phyloP scores from a whole-genome alignment of 495 filamentous ascomycete genomes.

The Neurospora sp. region DNA sequence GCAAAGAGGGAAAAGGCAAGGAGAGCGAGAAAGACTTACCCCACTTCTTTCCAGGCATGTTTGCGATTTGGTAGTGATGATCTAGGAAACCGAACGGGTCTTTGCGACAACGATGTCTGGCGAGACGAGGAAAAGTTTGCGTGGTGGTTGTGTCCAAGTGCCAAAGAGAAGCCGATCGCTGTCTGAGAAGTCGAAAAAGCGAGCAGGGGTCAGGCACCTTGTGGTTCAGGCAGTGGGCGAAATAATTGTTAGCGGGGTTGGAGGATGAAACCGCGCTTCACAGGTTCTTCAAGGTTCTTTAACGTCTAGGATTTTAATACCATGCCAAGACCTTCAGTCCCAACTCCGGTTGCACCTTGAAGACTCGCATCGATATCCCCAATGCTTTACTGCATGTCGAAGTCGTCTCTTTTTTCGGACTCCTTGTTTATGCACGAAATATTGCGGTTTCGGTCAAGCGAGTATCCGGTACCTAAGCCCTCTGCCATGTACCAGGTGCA shows the following conservation, averaged over 20 bases:
- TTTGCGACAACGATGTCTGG: not conserved
- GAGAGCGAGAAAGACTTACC: slow-evolving; percentile 19
- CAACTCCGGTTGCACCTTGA: not conserved
- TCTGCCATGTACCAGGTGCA: not conserved
- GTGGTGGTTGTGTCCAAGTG: not conserved
- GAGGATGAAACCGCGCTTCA: not conserved
- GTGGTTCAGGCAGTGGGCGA: not conserved
- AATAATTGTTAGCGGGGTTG: not conserved
- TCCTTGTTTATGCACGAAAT: not conserved
- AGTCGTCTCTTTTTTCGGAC: not conserved
- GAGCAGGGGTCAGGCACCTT: not conserved
- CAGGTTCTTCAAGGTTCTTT: not conserved
- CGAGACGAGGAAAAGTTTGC: not conserved
- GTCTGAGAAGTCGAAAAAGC: not conserved
- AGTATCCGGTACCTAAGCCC: not conserved
- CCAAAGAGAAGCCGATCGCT: not conserved
- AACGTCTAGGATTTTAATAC: not conserved
- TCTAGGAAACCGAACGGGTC: not conserved
- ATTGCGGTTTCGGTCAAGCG: not conserved
- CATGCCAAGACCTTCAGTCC: not conserved
- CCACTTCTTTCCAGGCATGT: slow-evolving; percentile 25
- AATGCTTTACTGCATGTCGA: too few species aligned
- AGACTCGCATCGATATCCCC: not conserved
- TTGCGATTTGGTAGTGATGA: slow-evolving; percentile 1
- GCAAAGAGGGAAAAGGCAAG: slow-evolving; percentile 4